Conservation (phyloP, 176 grass and related monocot genomes). For the Puya raimondii region DNA sequence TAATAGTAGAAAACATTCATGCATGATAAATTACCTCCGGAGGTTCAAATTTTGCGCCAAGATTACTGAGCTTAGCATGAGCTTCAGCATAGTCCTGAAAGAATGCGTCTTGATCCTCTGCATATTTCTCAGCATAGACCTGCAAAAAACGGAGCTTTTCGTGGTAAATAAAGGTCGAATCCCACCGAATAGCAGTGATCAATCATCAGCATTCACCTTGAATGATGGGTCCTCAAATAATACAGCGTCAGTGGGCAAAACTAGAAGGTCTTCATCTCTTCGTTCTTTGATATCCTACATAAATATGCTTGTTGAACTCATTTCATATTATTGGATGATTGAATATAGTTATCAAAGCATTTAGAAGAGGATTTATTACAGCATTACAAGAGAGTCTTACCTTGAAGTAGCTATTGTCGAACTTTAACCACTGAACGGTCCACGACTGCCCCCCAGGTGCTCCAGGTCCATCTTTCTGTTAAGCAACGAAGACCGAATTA, state of each 20-base stretch:
- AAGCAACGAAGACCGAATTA: conserved; percentile 2
- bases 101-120: conserved; percentile 62
- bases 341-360: conserved; percentile 17
- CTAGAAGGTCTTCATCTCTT: conserved; percentile 77
- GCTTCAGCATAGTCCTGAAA: conserved; percentile 89
- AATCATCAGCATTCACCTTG: conserved; percentile 43
- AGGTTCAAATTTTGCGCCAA: conserved; percentile 68
- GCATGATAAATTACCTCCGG: conserved; percentile 39
- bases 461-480: conserved; percentile 91
- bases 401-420: conserved; percentile 95
- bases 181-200: conserved; percentile 10
- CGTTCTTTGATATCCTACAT: conserved; percentile 82
- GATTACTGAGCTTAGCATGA: conserved; percentile 92
- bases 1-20: background rate
- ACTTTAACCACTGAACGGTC: conserved; percentile 83
- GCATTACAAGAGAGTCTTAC: conserved; percentile 16
- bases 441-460: conserved; percentile 96
- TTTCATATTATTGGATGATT: too few species aligned
- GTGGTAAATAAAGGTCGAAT: conserved; percentile 5
- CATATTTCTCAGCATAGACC: conserved; percentile 75
- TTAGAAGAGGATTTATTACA: conserved; percentile 15
- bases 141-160: conserved; percentile 20
- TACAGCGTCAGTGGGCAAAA: conserved; percentile 85
- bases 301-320: conserved; percentile 6
- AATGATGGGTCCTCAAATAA: conserved; percentile 86